Evolutionary conservation across 495 filamentous ascomycete species (phyloP).

Genomic region (Aspergillus sclerotioniger): DNA sequence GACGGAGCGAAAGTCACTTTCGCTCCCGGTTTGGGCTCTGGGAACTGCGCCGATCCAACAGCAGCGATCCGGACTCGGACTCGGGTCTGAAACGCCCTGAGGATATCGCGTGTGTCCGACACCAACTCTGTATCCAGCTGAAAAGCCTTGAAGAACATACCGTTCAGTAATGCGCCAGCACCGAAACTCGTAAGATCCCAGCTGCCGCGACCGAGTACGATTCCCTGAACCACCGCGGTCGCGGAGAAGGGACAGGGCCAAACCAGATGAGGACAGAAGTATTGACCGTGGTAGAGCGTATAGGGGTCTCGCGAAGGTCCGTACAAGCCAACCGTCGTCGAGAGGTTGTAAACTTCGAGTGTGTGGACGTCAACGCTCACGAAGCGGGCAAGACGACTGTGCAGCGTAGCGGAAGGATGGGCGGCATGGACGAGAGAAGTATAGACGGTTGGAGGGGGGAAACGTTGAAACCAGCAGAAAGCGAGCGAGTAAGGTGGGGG

Average conservation of each 20-base stretch:
- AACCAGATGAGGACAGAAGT: not conserved
- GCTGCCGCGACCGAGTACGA: slow-evolving; percentile 41
- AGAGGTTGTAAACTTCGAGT: slow-evolving; percentile 16
- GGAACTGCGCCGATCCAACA: slow-evolving; percentile 26
- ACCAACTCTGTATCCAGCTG: slow-evolving; percentile 9
- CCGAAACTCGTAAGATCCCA: slow-evolving; percentile 32
- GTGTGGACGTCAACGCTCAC: slow-evolving; percentile 33
- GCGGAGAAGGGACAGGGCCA: slow-evolving; percentile 8
- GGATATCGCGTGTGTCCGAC: slow-evolving; percentile 3
- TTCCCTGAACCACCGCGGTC: slow-evolving; percentile 32
- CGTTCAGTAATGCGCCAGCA: slow-evolving; percentile 46
- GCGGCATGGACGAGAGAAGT: slow-evolving; percentile 31
- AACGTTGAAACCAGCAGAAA: slow-evolving; percentile 6
- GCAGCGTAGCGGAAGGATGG: slow-evolving; percentile 31
- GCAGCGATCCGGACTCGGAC: slow-evolving; percentile 6
- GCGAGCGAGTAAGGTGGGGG: slow-evolving; percentile 2
- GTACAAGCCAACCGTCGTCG: slow-evolving; percentile 23
- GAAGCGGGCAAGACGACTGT: slow-evolving; percentile 39
- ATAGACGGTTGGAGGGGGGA: slow-evolving; percentile 12
- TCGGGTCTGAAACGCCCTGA: not conserved
- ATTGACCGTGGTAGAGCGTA: not conserved
- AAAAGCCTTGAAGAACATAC: slow-evolving; percentile 38
- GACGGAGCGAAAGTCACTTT: slow-evolving; percentile 27
- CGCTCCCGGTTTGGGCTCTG: slow-evolving; percentile 21
- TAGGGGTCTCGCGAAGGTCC: not conserved